phyloP scores from a whole-genome alignment of 306 rosid genomes.

The Nissolia schottii region DNA sequence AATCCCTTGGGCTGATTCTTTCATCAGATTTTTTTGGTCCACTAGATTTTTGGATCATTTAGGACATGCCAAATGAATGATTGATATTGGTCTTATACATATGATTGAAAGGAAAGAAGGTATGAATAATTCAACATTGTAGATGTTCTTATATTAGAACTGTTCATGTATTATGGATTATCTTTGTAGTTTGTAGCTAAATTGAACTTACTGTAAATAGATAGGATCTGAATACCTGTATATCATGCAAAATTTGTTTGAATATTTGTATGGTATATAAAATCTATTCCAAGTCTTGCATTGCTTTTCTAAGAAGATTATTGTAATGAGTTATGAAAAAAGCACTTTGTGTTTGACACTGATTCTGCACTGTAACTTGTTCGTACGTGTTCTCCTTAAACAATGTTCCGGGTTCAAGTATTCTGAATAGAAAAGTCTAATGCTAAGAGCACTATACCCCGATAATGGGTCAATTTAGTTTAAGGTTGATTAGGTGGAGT shows the following conservation, averaged over 20 bases:
- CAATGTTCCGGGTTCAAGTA: too few relatives aligned
- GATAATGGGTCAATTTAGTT: too few relatives aligned
- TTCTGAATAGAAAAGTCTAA: too few relatives aligned
- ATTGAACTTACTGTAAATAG: conserved; percentile 19
- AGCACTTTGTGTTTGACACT: not conserved
- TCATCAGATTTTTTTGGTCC: conserved; percentile 2
- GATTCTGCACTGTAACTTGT: not conserved
- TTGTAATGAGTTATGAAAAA: not conserved
- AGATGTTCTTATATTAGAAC: conserved; percentile 6
- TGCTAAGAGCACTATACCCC: too few relatives aligned
- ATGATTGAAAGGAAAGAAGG: not conserved
- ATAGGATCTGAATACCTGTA: conserved; percentile 1
- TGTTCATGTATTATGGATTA: conserved; percentile 15
- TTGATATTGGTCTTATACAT: conserved; percentile 9
- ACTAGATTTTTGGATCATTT: not conserved
- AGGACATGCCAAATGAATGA: conserved; percentile 9
- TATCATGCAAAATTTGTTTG: not conserved
- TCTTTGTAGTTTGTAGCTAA: conserved; percentile 20
- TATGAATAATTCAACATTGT: not conserved
- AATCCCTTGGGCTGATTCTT: not conserved
- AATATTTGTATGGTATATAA: not conserved
- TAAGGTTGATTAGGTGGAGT: too few relatives aligned
- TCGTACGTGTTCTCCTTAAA: too few relatives aligned
- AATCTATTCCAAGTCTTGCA: not conserved
- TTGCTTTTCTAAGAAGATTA: too few relatives aligned